A percentile compares a stretch with the other conserved stretches of the same genome.
Conservation (phyloP, 768 basidiomycete species). For the Epithele typhae region DNA sequence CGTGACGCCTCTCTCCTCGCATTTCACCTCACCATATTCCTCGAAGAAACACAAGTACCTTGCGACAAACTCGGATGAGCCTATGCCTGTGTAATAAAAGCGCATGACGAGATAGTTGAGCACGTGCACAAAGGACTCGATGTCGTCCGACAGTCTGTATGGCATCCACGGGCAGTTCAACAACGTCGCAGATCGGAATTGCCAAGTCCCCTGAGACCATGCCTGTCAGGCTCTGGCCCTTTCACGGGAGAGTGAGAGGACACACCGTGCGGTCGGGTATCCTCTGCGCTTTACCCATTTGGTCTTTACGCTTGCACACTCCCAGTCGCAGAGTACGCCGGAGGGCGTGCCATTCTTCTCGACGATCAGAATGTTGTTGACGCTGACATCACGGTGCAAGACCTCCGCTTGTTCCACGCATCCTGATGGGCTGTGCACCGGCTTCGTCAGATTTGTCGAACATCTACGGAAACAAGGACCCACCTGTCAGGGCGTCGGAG, state of each 20-base stretch:
- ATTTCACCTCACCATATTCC: too few relatives aligned
- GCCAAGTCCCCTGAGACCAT: conserved; percentile 15
- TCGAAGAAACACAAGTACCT: too few relatives aligned
- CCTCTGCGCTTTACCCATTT: too few relatives aligned
- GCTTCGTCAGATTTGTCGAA: too few relatives aligned
- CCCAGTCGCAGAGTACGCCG: background rate
- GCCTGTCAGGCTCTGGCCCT: background rate
- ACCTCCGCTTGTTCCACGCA: background rate
- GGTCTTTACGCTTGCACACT: background rate
- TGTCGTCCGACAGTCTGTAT: conserved; percentile 11
- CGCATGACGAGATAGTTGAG: background rate
- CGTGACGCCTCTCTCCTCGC: too few relatives aligned
- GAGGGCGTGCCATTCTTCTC: background rate
- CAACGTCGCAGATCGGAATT: conserved; percentile 11
- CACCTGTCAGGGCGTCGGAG: too few relatives aligned
- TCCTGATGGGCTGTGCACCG: background rate
- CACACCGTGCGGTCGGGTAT: too few relatives aligned
- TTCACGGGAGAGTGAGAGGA: background rate
- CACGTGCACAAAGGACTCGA: conserved; percentile 16
- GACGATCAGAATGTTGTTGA: background rate
- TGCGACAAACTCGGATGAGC: too few relatives aligned
- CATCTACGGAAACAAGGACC: too few relatives aligned
- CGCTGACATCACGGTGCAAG: conserved; percentile 1
- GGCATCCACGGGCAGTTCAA: conserved; percentile 8
- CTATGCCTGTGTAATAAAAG: background rate